Evolutionary conservation across 345 rosid genomes (phyloP).

Genomic region (Citrus medica): DNA sequence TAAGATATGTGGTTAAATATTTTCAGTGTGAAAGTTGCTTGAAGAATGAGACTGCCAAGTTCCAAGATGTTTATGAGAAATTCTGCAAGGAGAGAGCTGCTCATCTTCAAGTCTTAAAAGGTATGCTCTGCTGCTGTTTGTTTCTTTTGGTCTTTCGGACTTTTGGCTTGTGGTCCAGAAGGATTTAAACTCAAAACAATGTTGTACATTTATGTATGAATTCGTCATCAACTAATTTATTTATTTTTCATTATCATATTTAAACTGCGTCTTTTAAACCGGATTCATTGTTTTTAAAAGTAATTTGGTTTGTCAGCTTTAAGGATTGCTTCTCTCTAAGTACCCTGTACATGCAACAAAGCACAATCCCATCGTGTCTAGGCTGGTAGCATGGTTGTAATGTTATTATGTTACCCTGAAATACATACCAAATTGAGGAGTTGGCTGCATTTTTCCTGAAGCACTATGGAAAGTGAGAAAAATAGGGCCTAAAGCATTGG

Average conservation of each 20-base stretch:
- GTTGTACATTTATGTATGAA: background rate
- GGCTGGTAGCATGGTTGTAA: background rate
- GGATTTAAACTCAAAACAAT: background rate
- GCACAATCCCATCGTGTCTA: background rate
- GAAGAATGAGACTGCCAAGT: constrained; percentile 64
- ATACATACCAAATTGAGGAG: background rate
- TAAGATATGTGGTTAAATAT: constrained; percentile 7
- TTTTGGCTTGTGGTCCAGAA: background rate
- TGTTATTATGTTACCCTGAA: background rate
- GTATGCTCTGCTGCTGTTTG: constrained; percentile 20
- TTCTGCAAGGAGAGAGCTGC: constrained; percentile 62
- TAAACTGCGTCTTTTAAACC: background rate
- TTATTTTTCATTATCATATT: background rate
- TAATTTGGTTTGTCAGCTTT: background rate
- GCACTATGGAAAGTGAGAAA: background rate
- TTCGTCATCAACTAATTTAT: background rate
- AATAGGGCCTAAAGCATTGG: background rate
- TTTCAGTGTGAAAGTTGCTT: constrained; percentile 63
- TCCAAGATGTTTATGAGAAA: constrained; percentile 56
- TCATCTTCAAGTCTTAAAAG: constrained; percentile 57
- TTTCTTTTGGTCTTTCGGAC: background rate
- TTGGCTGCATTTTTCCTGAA: background rate
- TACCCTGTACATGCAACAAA: background rate
- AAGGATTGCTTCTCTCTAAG: background rate
- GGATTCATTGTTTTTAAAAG: background rate